Conservation (phyloP, 345 rosid genomes). For the Tarenaya hassleriana region DNA sequence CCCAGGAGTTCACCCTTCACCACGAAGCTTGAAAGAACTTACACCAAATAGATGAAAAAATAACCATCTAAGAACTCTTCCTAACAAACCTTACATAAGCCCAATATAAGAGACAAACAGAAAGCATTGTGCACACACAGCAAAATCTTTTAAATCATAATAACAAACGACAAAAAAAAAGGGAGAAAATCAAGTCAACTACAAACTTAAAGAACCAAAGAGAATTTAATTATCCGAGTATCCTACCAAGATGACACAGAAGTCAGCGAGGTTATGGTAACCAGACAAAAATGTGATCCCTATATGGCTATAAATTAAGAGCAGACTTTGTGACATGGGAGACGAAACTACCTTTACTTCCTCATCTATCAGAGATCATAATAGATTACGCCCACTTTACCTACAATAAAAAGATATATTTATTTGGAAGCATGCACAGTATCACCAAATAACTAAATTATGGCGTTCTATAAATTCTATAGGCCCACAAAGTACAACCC, state of each 20-base stretch:
- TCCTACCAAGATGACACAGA: background rate
- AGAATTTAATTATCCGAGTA: background rate
- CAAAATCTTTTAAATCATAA: background rate
- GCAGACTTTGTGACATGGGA: slow-evolving; percentile 32
- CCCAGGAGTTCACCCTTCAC: background rate
- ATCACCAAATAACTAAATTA: slow-evolving; percentile 45
- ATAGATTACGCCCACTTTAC: slow-evolving; percentile 96
- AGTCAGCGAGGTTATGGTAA: slow-evolving; percentile 20
- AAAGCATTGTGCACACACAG: slow-evolving; percentile 6
- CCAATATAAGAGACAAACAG: background rate
- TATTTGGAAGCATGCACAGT: slow-evolving; percentile 69
- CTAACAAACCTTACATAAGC: background rate
- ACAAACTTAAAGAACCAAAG: background rate
- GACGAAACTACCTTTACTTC: slow-evolving; percentile 97
- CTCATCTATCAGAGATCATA: slow-evolving; percentile 97
- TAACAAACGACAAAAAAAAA: background rate
- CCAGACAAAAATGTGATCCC: slow-evolving; percentile 16
- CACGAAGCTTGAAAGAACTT: background rate
- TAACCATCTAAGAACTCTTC: slow-evolving; percentile 6
- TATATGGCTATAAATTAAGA: slow-evolving; percentile 30
- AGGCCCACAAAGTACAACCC: background rate
- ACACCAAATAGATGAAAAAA: background rate
- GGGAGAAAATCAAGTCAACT: slow-evolving; percentile 1
- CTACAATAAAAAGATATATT: slow-evolving; percentile 98
- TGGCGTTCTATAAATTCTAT: slow-evolving; percentile 34